These are phyloP conservation scores for Epichloe coenophiala DNA, from an alignment of 2,329 filamentous ascomycete species.

Conservation along the genomic window DNA sequence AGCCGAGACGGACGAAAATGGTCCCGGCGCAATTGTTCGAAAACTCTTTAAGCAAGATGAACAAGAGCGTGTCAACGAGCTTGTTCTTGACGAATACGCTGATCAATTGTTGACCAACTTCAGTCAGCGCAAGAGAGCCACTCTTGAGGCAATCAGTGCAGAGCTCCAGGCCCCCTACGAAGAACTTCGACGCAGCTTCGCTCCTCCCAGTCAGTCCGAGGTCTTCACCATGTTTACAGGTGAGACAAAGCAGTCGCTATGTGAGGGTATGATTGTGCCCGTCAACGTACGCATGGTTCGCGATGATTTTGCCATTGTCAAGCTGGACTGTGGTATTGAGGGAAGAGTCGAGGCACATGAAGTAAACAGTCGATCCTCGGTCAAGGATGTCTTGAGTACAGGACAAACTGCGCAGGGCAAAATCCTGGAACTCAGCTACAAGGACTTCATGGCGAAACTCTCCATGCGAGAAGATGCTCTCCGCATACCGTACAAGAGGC, in stretches of 20 bases:
- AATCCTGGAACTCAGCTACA: constrained; percentile 75
- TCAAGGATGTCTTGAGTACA: constrained; percentile 59
- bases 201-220: constrained; percentile 55
- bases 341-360: constrained; percentile 75
- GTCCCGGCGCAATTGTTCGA: constrained; percentile 77
- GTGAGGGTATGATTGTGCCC: constrained; percentile 83
- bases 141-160: constrained; percentile 87
- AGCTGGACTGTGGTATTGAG: constrained; percentile 88
- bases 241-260: constrained; percentile 72
- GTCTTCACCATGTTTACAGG: constrained; percentile 96
- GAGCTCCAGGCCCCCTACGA: constrained; percentile 90
- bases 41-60: constrained; percentile 92
- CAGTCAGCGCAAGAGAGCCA: constrained; percentile 87
- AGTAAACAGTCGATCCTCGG: constrained; percentile 57
- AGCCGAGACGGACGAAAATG: constrained; percentile 81
- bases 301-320: constrained; percentile 84
- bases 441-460: constrained; percentile 70
- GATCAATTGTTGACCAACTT: constrained; percentile 89
- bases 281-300: constrained; percentile 80
- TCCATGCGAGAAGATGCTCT: constrained; percentile 73
- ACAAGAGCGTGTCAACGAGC: constrained; percentile 88
- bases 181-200: constrained; percentile 75
- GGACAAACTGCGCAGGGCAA: constrained; percentile 84
- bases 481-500: constrained; percentile 55
- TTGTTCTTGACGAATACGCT: constrained; percentile 92